These are phyloP conservation scores for Lactarius akahatsu DNA, from an alignment of 768 basidiomycete species.

Conservation along the genomic window DNA sequence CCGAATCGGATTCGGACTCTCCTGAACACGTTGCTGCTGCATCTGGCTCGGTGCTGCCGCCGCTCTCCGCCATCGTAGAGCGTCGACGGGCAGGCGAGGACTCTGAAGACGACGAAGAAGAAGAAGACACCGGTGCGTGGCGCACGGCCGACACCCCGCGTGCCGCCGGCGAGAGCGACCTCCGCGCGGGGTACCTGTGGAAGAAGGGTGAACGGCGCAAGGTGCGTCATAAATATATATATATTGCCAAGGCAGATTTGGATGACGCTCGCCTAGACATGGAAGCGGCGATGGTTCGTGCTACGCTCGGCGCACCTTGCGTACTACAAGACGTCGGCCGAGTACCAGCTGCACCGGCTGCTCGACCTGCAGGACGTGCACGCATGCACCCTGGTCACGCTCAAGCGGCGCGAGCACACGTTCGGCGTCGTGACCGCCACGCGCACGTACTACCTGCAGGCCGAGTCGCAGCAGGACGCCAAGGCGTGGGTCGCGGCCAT, in stretches of 20 bases:
- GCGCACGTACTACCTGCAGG: constrained; percentile 90
- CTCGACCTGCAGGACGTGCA: constrained; percentile 88
- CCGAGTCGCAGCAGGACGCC: constrained; percentile 67
- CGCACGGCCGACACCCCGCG: constrained; percentile 47
- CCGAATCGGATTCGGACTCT: constrained; percentile 85
- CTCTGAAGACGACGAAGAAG: constrained; percentile 76
- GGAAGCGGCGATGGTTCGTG: constrained; percentile 99
- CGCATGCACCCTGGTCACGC: constrained; percentile 78
- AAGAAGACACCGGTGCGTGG: constrained; percentile 77
- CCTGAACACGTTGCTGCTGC: constrained; percentile 42
- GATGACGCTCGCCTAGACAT: constrained; percentile 58
- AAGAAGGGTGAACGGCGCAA: constrained; percentile 98
- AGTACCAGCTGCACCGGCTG: constrained; percentile 88
- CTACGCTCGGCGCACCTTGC: constrained; percentile 88
- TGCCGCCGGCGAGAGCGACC: constrained; percentile 62
- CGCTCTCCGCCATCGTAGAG: constrained; percentile 74
- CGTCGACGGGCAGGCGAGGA: constrained; percentile 41
- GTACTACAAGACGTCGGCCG: constrained; percentile 94
- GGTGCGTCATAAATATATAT: constrained; percentile 49
- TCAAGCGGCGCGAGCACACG: constrained; percentile 87
- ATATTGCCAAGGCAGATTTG: not conserved
- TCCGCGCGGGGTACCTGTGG: constrained; percentile 92
- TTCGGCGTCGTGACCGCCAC: constrained; percentile 90
- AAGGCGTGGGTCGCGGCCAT: constrained; percentile 82
- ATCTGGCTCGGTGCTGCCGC: constrained; percentile 17